Evolutionary conservation across 148 eudicot species (phyloP), one percentile per base, ranked within the genome.

Genomic region (Euryodendron excelsum): DNA sequence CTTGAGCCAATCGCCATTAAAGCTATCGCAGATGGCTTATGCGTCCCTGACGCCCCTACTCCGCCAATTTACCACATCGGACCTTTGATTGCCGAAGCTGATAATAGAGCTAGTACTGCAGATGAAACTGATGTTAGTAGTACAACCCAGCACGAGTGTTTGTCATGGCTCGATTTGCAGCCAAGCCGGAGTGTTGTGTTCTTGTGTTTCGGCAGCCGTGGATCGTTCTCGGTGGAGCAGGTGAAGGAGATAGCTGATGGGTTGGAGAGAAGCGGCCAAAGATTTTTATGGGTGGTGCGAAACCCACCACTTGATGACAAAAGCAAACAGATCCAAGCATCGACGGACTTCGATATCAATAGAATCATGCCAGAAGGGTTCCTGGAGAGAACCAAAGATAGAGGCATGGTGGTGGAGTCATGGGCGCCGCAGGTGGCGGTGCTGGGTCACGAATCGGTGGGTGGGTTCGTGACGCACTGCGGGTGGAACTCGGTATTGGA

Each of bases 401-500:
- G 60, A 37, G 85, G 85, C 0, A 25, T 78, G 63, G 75, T 78
- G 10, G 79, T 82, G 53, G 66, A 45, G 64, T 58, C 65, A 1
- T 83, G 85, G 85, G 85, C 82, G 14, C 85, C 85, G 9, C 85
- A 83, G 60, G 67, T 70, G 3, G 76, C 30, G 18, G 45, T 79
- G 17, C 73, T 83, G 52, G 56, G 58, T 30, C 85, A 83, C 20
- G 76, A 45, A 2, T 79, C 85, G 20, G 85, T 83, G 37, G 85
- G 82, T 0, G 85, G 72, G 36, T 82, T 82, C 45, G 85, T 82
- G 56, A 82, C 82, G 2, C 85, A 78, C 34, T 82, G 85, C 14
- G 82, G 85, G 65, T 82, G 85, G 85, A 78, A 82, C 76, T 82
- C 85, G 59, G 77, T 82, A 71, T 13, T 83, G 41, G 85, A 83